Percentiles rank a stretch among this genome's conserved stretches.
These are phyloP conservation scores for Microstroma glucosiphilum DNA, from an alignment of 1,284 basidiomycete genomes.

Conservation along the genomic window DNA sequence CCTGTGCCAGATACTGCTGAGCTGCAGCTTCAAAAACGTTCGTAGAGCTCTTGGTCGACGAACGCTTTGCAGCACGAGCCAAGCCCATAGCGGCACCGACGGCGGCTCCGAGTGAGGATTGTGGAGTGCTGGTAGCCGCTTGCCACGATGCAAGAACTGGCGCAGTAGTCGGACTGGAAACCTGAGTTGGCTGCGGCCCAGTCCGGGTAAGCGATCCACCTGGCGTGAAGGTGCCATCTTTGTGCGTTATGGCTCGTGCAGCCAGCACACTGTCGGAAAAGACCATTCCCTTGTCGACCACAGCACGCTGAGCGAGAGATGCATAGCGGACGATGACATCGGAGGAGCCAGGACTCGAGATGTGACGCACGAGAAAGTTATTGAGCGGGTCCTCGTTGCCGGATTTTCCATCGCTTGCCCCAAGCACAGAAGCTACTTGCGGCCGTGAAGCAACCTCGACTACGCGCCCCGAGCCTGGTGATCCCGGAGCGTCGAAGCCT, in stretches of 20 bases:
- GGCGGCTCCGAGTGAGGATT: slow-evolving; percentile 29
- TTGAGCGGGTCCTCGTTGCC: slow-evolving; percentile 18
- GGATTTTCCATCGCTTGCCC: neutral
- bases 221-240: slow-evolving; percentile 7
- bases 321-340: slow-evolving; percentile 40
- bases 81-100: slow-evolving; percentile 37
- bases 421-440: too few species aligned
- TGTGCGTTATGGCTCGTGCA: neutral
- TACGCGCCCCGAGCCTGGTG: too few species aligned
- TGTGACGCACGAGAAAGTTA: slow-evolving; percentile 32
- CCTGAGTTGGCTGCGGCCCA: slow-evolving; percentile 23
- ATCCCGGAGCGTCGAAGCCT: too few species aligned
- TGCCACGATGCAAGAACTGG: slow-evolving; percentile 6
- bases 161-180: slow-evolving; percentile 22
- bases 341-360: slow-evolving; percentile 15
- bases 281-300: slow-evolving; percentile 43
- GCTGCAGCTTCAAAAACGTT: slow-evolving; percentile 24
- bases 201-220: slow-evolving; percentile 1
- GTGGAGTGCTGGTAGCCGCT: slow-evolving; percentile 12
- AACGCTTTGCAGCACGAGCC: slow-evolving; percentile 14
- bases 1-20: slow-evolving; percentile 16
- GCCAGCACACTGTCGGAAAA: slow-evolving; percentile 31
- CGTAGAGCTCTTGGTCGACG: slow-evolving; percentile 15
- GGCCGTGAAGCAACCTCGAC: too few species aligned
- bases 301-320: slow-evolving; percentile 34